Evolutionary conservation across 129 eudicot species (phyloP), one percentile per base, ranked within the genome.

Genomic region (Flaveria brownii): DNA sequence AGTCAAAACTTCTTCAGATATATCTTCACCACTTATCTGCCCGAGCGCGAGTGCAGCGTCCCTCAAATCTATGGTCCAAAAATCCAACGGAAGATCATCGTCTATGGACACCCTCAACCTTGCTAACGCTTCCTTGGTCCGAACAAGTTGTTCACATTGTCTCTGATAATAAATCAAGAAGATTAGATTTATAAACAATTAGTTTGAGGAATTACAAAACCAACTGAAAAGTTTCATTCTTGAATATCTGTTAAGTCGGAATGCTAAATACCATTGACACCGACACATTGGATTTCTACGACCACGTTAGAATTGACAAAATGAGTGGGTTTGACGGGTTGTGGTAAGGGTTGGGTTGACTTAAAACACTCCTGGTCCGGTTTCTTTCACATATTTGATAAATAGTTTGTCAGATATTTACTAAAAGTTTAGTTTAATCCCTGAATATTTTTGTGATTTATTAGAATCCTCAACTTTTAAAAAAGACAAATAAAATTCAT

Each of bases 51-150:
- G 65, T 45, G 92, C 92, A 75, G 98, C 98, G 36, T 93, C 98
- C 77, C 98, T 84, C 47, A 93, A 76, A 81, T 93, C 98, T 57
- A 93, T 90, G 5, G 97, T 93, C 98, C 98, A 93, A 77, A 93
- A 93, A 64, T 93, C 98, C 2, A 90, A 72, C 2, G 98, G 97
- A 73, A 90, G 80, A 33, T 85, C 96, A 65, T 93, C 89, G 45
- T 88, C 87, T 49, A 93, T 93, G 7, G 98, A 90, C 3, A 85
- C 81, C 73, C 78, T 88, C 77, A 93, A 67, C 77, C 96, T 85
- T 68, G 76, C 3, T 36, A 93, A 74, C 49, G 98, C 89, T 73
- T 93, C 98, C 86, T 85, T 93, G n/a, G 96, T 85, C 22, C 97
- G 89, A 69, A 93, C 83, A 83, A 93, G 97, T 79, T 93, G 98